Evolutionary conservation across 1,284 basidiomycete genomes (phyloP).

Genomic region (Ceratorhiza oryzae-sativae): DNA sequence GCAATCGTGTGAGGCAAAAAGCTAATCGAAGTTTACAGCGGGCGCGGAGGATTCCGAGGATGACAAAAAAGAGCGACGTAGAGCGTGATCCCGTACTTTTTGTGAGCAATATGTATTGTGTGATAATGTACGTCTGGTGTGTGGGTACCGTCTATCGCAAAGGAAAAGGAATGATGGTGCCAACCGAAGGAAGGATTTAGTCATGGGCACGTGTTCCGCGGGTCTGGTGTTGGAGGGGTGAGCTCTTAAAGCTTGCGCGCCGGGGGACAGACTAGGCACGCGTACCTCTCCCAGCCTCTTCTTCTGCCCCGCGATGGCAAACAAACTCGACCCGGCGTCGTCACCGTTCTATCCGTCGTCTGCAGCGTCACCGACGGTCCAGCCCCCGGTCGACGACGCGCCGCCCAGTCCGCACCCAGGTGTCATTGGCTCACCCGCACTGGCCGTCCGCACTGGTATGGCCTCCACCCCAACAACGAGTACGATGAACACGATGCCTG

Average conservation of each 20-base stretch:
- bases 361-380: not conserved
- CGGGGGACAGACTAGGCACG: not conserved
- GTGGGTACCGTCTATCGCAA: slow-evolving; percentile 5
- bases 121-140: slow-evolving; percentile 7
- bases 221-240: slow-evolving; percentile 14
- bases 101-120: slow-evolving; percentile 32
- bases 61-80: not conserved
- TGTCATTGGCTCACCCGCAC: not conserved
- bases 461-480: not conserved
- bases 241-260: slow-evolving; percentile 15
- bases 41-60: slow-evolving; percentile 25
- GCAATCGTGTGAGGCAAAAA: not conserved
- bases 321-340: slow-evolving; percentile 72
- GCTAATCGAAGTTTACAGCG: slow-evolving; percentile 1
- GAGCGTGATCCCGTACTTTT: not conserved
- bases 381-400: not conserved
- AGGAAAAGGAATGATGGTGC: not conserved
- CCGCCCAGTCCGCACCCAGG: not conserved
- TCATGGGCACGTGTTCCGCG: slow-evolving; percentile 32
- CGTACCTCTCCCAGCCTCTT: slow-evolving; percentile 3
- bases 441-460: not conserved
- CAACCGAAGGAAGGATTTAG: slow-evolving; percentile 18
- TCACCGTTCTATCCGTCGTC: slow-evolving; percentile 74
- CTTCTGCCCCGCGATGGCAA: slow-evolving; percentile 8
- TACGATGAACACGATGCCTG: not conserved